phyloP scores from a whole-genome alignment of 2,329 filamentous ascomycete species.

The Botrytis porri region DNA sequence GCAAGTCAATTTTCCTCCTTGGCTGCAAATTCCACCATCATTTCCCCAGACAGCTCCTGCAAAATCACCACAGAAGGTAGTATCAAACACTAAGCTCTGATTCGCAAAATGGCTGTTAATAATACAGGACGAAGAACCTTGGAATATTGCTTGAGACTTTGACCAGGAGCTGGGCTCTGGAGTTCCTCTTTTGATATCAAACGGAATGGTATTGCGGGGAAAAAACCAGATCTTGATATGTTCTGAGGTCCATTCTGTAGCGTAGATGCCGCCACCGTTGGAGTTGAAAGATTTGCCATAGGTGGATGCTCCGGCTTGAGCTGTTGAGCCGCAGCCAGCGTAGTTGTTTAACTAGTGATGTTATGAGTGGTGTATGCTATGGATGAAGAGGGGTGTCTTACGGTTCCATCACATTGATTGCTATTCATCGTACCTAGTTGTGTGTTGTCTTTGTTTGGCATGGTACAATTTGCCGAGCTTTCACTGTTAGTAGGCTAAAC shows the following conservation, averaged over 20 bases:
- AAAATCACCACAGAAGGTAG: conserved; percentile 84
- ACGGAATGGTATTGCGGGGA: conserved; percentile 67
- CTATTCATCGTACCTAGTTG: conserved; percentile 12
- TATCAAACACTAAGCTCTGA: conserved; percentile 77
- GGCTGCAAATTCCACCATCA: conserved; percentile 50
- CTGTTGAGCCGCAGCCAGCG: conserved; percentile 27
- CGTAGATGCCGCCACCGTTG: conserved; percentile 63
- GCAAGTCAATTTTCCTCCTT: conserved; percentile 53
- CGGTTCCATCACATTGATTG: conserved; percentile 9
- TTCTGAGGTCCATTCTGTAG: conserved; percentile 63
- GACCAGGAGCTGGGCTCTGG: conserved; percentile 69
- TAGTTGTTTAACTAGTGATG: neutral
- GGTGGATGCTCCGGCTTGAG: conserved; percentile 21
- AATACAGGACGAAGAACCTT: conserved; percentile 58
- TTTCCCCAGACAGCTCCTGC: conserved; percentile 56
- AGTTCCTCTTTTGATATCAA: conserved; percentile 55
- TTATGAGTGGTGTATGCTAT: neutral
- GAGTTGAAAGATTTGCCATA: conserved; percentile 66
- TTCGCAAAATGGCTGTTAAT: conserved; percentile 67
- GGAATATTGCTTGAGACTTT: conserved; percentile 56
- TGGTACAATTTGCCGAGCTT: conserved; percentile 15
- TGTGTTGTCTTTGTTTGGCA: neutral
- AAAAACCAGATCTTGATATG: conserved; percentile 64
- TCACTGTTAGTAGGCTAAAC: neutral
- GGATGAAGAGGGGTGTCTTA: neutral